Base-by-base conservation (phyloP, 2,329 filamentous ascomycete genomes). In the Fusarium lateritium region DNA sequence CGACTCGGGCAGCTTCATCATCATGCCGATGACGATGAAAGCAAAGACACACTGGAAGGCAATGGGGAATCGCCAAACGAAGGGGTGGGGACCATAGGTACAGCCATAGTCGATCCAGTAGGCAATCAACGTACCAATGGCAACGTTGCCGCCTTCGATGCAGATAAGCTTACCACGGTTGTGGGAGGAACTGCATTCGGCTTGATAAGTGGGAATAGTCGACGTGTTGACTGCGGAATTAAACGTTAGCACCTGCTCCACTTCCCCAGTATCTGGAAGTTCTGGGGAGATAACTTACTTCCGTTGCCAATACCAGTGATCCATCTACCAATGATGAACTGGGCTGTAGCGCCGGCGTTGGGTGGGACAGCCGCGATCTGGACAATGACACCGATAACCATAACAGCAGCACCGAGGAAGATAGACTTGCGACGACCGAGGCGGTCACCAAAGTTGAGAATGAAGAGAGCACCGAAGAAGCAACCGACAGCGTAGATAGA, bases 321-420 rank as follows among this genome's bases (percentile, higher is more conserved):
- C n/a, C 85, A 80, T 56, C 84, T 78, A 3, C 84, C 84, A 56
- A 85, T 73, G 53, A 88, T 84, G 60, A 88, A 80, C 63, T 88
- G 85, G 2, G 83, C 80, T 21, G 85, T 73, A 9, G 63, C 69
- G n/a, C 47, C 61, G 6, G 70, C 61, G 6, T 84, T 74, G 7
- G 62, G 62, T 13, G 77, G 79, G 75, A 77, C 73, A 19, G 78
- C 50, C 15, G 82, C 79, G 49, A 86, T 79, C 74, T 91, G 89
- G 33, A 91, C 83, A 15, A 86, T 79, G 42, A 88, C 88, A n/a
- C 89, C 89, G 14, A 89, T 56, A 8, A 88, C 83, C 84, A 91
- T 88, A 67, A 91, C 82, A 5, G 80, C 62, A 17, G 84, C 84
- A 21, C 89, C 89, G 11, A 80, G 36, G 31, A 87, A 80, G 69